Conservation (phyloP, 2,329 filamentous ascomycete genomes). For the Pezicula radicicola region DNA sequence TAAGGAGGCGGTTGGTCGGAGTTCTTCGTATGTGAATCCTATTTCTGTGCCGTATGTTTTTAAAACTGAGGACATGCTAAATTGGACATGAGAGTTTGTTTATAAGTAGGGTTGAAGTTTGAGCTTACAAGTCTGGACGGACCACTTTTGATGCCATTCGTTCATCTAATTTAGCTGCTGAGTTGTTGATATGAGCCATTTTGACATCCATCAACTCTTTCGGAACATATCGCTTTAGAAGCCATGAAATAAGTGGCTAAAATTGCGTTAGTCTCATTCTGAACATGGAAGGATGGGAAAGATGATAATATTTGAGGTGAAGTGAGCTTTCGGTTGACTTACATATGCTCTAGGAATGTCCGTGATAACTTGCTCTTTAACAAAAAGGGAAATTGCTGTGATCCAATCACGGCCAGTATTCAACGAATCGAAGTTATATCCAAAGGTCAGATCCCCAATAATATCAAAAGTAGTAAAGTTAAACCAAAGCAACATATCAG, state of each 20-base stretch:
- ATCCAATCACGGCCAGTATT: not conserved
- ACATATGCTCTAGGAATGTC: not conserved
- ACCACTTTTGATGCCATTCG: not conserved
- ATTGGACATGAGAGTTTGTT: too few relatives aligned
- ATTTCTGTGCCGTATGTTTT: not conserved
- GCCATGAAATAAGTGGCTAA: not conserved
- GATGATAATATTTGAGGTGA: not conserved
- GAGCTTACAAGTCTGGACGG: not conserved
- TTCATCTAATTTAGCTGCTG: not conserved
- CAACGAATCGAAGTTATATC: constrained; percentile 29
- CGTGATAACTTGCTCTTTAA: not conserved
- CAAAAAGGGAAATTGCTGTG: not conserved
- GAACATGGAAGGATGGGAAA: too few relatives aligned
- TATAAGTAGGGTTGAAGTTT: too few relatives aligned
- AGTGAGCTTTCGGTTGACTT: not conserved
- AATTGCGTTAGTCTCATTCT: too few relatives aligned
- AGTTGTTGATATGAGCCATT: not conserved
- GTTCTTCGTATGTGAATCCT: not conserved
- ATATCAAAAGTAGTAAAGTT: constrained; percentile 32
- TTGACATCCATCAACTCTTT: not conserved
- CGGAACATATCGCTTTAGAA: not conserved
- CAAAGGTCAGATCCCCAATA: too few relatives aligned
- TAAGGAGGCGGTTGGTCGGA: not conserved
- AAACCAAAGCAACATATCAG: constrained; percentile 28
- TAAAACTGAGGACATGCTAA: constrained; percentile 28